These are phyloP conservation scores for Erigeron canadensis DNA, from an alignment of 129 eudicot genomes.

Conservation along the genomic window DNA sequence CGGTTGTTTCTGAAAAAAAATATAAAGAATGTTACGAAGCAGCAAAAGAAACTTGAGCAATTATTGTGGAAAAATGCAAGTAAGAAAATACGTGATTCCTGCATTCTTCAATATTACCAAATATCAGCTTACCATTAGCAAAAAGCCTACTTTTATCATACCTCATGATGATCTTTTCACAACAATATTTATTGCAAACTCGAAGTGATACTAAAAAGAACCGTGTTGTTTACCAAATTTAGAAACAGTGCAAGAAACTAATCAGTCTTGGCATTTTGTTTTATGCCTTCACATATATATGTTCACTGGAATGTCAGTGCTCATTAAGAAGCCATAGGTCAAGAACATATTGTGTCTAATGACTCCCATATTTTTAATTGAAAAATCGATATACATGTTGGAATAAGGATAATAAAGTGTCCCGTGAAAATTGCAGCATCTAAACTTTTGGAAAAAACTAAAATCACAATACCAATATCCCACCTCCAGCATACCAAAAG, in stretches of 20 bases:
- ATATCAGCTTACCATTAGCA: neutral
- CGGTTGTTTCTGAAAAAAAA: slow-evolving; percentile 71
- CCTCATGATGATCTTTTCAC: slow-evolving; percentile 9
- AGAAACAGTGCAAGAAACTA: neutral
- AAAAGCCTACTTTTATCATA: slow-evolving; percentile 1
- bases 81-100: neutral
- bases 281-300: too few relatives aligned
- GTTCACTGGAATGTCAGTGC: too few relatives aligned
- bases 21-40: slow-evolving; percentile 18
- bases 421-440: neutral
- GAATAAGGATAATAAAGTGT: neutral
- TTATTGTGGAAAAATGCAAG: neutral
- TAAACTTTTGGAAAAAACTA: neutral
- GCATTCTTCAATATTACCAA: neutral
- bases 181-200: neutral
- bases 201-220: neutral
- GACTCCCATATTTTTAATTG: too few relatives aligned
- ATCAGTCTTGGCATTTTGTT: too few relatives aligned
- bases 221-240: neutral
- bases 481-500: neutral
- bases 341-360: too few relatives aligned
- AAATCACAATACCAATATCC: neutral
- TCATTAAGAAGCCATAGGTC: too few relatives aligned
- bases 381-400: neutral
- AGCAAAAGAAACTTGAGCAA: neutral